Base-by-base conservation (phyloP, 495 filamentous ascomycete species). In the Oleoguttula mirabilis region DNA sequence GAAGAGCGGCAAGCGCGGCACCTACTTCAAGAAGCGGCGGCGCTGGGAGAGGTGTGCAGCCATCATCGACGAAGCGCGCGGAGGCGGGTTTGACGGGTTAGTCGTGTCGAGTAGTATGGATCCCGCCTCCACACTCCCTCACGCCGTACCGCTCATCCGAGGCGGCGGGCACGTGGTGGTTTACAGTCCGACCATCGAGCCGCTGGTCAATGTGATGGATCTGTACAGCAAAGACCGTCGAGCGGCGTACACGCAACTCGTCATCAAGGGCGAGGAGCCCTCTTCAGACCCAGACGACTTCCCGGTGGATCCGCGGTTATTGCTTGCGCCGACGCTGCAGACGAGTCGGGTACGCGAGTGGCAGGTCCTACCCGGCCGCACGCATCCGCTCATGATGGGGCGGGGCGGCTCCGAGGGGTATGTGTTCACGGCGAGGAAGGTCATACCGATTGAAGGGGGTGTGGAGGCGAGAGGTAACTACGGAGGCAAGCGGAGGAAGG, bases 311-410 rank as follows among this genome's bases (percentile, higher is more conserved):
- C 90, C 90, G 4, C 80, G 83, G 8, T 60, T 90, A 19, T 48
- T 98, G 12, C 69, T 96, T 10, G 81, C 79, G 1, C 77, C 85
- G 8, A 77, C 73, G 25, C 66, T 98, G 36, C 85, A 96, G 57
- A 85, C 76, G 6, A 76, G 75, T 10, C 69, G 82, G 10, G 75
- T 77, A 14, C 71, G 82, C 37, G 66, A 69, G 21, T 96, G 82
- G 81, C 90, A 98, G 66, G 87, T 94, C 1, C 63, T 96, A 21
- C 92, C 90, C 0, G 85, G 87, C 3, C 67, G 90, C 35, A 95
- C 90, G 41, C 90, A 98, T 63, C 90, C 90, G 14, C 53, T 88
- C 25, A 98, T 98, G 90, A 90, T 82, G 32, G 72, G 75, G 36
- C 71, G 75, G 16, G 90, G 90, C 21, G 88, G 90, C 0, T 76